These are phyloP conservation scores for Cadophora luteo-olivacea DNA, from an alignment of 2,329 filamentous ascomycete genomes.

Conservation along the genomic window DNA sequence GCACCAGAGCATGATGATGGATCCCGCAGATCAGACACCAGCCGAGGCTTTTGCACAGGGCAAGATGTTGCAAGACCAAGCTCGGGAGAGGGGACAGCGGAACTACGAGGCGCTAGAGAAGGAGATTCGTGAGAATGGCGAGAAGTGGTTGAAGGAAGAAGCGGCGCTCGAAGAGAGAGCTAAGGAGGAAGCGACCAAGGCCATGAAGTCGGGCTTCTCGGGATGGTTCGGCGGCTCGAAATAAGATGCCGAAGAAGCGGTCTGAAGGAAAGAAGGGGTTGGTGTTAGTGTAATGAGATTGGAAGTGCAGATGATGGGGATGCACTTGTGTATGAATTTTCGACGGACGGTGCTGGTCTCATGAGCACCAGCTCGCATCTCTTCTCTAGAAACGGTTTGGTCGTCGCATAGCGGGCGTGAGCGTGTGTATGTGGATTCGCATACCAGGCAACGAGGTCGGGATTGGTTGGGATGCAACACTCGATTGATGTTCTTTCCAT, in stretches of 20 bases:
- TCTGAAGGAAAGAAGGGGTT: slow-evolving; percentile 6
- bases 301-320: slow-evolving; percentile 14
- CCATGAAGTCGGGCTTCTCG: slow-evolving; percentile 82
- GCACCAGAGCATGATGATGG: slow-evolving; percentile 72
- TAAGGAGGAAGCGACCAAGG: slow-evolving; percentile 89
- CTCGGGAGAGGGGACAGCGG: slow-evolving; percentile 87
- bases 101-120: slow-evolving; percentile 89
- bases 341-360: slow-evolving; percentile 18
- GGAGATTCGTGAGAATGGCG: slow-evolving; percentile 91
- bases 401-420: slow-evolving; percentile 28
- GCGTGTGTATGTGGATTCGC: slow-evolving; percentile 7
- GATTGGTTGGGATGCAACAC: not conserved
- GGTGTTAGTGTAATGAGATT: slow-evolving; percentile 18
- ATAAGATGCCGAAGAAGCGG: slow-evolving; percentile 14
- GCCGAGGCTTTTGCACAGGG: slow-evolving; percentile 84
- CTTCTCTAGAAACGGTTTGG: slow-evolving; percentile 27
- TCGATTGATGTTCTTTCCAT: not conserved
- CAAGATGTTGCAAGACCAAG: slow-evolving; percentile 97
- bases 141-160: slow-evolving; percentile 96
- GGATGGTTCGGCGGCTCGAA: slow-evolving; percentile 54
- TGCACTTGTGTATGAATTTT: slow-evolving; percentile 30
- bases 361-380: slow-evolving; percentile 28
- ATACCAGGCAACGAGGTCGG: not conserved
- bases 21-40: slow-evolving; percentile 63
- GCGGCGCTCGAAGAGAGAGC: slow-evolving; percentile 85